A percentile compares a stretch with the other conserved stretches of the same genome.
Evolutionary conservation across 352 stramenopile species (phyloP).

Genomic region (Globisporangium splendens): DNA sequence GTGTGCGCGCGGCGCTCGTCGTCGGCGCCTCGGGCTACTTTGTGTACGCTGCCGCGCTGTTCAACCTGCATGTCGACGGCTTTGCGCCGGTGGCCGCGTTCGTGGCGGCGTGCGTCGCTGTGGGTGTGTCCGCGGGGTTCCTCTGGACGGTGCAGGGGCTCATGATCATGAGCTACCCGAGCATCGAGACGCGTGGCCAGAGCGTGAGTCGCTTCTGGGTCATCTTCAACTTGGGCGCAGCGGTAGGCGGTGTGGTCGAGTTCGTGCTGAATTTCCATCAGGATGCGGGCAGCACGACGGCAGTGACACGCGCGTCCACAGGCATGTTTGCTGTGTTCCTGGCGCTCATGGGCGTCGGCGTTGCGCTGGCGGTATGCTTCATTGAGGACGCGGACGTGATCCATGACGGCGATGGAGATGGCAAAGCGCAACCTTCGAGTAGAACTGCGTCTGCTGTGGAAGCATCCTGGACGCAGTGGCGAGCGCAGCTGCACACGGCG

Average conservation of each 20-base stretch:
- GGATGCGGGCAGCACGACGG: constrained; percentile 6
- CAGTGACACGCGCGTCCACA: constrained; percentile 12
- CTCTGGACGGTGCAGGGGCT: constrained; percentile 78
- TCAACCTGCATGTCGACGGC: constrained; percentile 32
- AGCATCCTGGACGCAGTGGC: background rate
- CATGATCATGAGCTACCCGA: constrained; percentile 63
- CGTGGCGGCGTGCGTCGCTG: constrained; percentile 25
- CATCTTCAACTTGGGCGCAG: constrained; percentile 76
- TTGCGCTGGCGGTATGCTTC: constrained; percentile 32
- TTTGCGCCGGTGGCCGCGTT: constrained; percentile 8
- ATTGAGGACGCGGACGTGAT: constrained; percentile 32
- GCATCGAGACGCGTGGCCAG: constrained; percentile 30
- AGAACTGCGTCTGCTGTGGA: background rate
- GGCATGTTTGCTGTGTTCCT: constrained; percentile 63
- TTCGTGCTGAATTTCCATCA: constrained; percentile 45
- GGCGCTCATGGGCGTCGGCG: constrained; percentile 43
- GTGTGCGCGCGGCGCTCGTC: constrained; percentile 38
- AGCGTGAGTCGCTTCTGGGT: constrained; percentile 76
- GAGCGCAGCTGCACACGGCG: background rate
- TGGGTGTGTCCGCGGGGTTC: constrained; percentile 59
- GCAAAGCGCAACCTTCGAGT: too few relatives aligned
- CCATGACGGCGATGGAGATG: background rate
- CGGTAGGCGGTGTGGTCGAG: constrained; percentile 54
- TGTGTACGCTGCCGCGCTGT: constrained; percentile 38
- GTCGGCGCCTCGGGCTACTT: constrained; percentile 61